phyloP scores from a whole-genome alignment of 2,329 filamentous ascomycete genomes.

The Talaromyces sp. region DNA sequence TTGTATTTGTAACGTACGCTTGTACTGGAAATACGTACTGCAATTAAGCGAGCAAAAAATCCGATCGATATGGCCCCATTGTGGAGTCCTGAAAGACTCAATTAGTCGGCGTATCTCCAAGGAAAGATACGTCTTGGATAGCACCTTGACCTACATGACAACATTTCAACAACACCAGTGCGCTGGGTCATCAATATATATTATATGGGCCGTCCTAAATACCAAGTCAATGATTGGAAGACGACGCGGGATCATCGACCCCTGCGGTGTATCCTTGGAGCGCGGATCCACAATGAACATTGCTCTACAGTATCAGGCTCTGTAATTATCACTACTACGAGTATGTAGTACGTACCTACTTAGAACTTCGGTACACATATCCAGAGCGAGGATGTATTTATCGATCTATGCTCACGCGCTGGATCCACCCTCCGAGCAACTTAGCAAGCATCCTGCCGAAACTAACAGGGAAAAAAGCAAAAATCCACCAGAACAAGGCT shows the following conservation, averaged over 20 bases:
- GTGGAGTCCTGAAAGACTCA: neutral
- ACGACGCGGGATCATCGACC: neutral
- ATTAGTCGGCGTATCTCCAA: neutral
- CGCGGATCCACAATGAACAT: neutral
- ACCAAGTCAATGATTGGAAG: neutral
- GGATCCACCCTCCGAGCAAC: neutral
- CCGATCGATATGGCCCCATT: slow-evolving; percentile 4
- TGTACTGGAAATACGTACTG: neutral
- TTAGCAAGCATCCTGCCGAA: neutral
- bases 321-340: neutral
- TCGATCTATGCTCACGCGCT: neutral
- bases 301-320: neutral
- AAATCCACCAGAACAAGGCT: neutral
- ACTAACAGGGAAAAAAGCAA: neutral
- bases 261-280: slow-evolving; percentile 1
- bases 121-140: neutral
- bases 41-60: neutral
- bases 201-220: neutral
- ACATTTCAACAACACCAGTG: slow-evolving; percentile 4
- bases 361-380: neutral
- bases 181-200: slow-evolving; percentile 6
- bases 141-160: slow-evolving; percentile 6
- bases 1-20: neutral
- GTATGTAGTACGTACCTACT: neutral
- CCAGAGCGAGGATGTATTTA: neutral